Evolutionary conservation across 768 basidiomycete genomes (phyloP), one percentile per base, ranked within the genome.

Genomic region (Clitopilus passeckerianus): DNA sequence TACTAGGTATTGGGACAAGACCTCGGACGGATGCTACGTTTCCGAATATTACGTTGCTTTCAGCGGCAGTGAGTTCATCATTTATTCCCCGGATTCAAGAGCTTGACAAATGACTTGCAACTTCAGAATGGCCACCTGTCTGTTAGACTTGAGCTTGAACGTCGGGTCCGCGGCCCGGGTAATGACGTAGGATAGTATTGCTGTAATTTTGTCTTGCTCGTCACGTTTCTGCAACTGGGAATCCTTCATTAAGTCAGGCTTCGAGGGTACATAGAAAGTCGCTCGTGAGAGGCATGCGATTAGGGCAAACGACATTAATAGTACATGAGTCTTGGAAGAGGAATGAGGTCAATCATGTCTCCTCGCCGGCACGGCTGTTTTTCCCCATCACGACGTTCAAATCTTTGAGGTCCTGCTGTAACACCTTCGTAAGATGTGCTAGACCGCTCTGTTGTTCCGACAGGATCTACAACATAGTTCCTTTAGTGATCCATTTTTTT

Each of bases 361-460:
- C 70, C 14, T 43, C 59, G 34, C 59, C 57, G 33, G 30, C 62
- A n/a, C 67, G 57, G 44, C 66, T 66, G n/a, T 64, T 76, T 12
- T 76, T 74, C 54, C 84, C 85, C 70, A 80, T 73, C 34, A 93
- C 85, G 24, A 90, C 76, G 14, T 75, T 79, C 57, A 93, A 69
- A 74, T 92, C 91, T 66, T 80, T 83, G 65, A 84, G 71, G 64
- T 81, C 81, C 60, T 76, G 78, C 58, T 86, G 82, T 57, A 94
- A 67, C 44, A 92, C 86, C 67, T 85, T 89, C 7, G 89, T 92
- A 56, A 95, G 75, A 69, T 93, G 89, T 23, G 86, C 86, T 57
- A 95, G 74, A 22, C 93, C 93, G 0, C 85, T 81, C 68, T 94
- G 93, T 68, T 94, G 86, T 62, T 91, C 86, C 6, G 77, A 74